Evolutionary conservation across 2,329 filamentous ascomycete genomes (phyloP).

Genomic region (Colletotrichum lindemuthianum): DNA sequence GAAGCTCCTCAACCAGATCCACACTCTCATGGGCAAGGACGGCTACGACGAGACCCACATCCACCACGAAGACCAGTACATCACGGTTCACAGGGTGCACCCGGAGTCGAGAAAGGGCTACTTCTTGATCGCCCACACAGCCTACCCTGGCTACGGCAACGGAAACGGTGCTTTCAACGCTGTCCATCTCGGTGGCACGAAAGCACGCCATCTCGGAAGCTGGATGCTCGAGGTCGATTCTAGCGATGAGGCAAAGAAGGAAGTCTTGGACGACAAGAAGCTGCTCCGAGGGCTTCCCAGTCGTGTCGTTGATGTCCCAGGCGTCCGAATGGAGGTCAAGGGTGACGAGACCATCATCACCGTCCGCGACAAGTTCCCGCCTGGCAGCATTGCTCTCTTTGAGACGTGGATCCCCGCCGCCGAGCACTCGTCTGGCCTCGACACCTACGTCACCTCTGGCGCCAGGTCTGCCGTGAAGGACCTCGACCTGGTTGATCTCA

Average conservation of each 20-base stretch:
- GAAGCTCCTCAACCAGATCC: constrained; percentile 93
- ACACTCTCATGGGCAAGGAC: constrained; percentile 94
- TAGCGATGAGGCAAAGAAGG: constrained; percentile 73
- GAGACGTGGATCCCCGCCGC: constrained; percentile 94
- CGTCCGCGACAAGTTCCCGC: constrained; percentile 85
- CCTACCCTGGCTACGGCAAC: constrained; percentile 89
- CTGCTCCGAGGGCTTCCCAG: constrained; percentile 86
- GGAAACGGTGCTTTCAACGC: constrained; percentile 84
- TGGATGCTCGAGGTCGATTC: constrained; percentile 93
- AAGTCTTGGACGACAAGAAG: constrained; percentile 74
- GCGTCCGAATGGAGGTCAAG: constrained; percentile 77
- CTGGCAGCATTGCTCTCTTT: constrained; percentile 93
- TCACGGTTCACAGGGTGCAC: constrained; percentile 95
- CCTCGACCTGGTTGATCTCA: constrained; percentile 83
- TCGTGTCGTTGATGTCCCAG: constrained; percentile 77
- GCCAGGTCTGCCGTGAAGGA: constrained; percentile 81
- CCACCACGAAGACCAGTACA: constrained; percentile 94
- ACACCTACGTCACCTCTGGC: constrained; percentile 86
- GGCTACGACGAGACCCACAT: constrained; percentile 96
- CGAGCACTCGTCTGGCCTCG: constrained; percentile 84
- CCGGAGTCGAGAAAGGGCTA: constrained; percentile 92
- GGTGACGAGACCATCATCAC: constrained; percentile 81
- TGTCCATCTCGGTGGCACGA: constrained; percentile 84
- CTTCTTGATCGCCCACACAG: constrained; percentile 95
- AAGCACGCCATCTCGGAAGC: constrained; percentile 85